Conservation (phyloP, 2,329 filamentous ascomycete genomes). For the Talaromyces albobiverticillius region DNA sequence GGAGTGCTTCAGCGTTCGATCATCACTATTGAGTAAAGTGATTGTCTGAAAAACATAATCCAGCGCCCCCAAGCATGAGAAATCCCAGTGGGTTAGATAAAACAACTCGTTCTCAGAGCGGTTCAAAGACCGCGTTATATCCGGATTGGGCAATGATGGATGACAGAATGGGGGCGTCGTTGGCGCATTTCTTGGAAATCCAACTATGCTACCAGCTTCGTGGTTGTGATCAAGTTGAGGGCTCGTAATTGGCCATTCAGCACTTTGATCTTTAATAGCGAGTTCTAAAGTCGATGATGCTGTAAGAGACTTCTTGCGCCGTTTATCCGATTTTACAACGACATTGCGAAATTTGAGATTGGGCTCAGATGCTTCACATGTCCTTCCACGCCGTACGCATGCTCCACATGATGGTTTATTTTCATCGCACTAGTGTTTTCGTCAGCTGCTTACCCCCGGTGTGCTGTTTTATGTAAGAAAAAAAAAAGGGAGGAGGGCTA, state of each 20-base stretch:
- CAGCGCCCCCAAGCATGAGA: neutral
- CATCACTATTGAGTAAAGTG: neutral
- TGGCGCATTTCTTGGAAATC: neutral
- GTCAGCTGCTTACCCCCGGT: neutral
- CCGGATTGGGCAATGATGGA: neutral
- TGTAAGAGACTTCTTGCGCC: neutral
- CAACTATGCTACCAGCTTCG: neutral
- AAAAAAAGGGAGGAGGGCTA: too few relatives aligned
- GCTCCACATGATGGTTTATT: neutral
- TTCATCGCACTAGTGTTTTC: neutral
- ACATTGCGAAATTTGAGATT: conserved; percentile 2
- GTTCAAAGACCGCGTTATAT: neutral
- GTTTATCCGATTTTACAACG: neutral
- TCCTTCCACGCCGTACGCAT: neutral
- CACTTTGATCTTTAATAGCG: neutral
- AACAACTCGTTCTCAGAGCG: neutral
- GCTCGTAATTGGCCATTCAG: neutral
- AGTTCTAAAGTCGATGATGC: neutral
- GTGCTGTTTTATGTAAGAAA: too few relatives aligned
- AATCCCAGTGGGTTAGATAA: neutral
- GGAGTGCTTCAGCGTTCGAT: neutral
- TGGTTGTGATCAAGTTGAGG: neutral
- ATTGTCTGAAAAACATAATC: neutral
- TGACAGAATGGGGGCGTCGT: neutral
- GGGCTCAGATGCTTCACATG: conserved; percentile 1